Evolutionary conservation across 2,329 filamentous ascomycete species (phyloP), one percentile per base, ranked within the genome.

Genomic region (Colletotrichum kahawae): DNA sequence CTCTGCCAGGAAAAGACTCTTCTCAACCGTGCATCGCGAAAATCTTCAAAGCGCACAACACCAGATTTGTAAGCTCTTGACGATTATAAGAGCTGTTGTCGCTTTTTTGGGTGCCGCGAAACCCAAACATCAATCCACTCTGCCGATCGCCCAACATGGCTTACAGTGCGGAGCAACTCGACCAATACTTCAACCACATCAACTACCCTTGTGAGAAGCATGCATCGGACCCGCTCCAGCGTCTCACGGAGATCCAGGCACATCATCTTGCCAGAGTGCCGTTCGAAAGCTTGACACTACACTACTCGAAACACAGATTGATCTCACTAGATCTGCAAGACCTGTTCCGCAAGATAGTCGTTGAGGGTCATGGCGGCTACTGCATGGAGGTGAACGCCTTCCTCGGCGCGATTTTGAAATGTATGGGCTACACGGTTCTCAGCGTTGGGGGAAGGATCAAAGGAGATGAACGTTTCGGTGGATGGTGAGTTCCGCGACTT

Each of bases 271-370:
- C 86, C 1, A 82, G 82, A 31, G 85, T 91, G 7, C 89, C 90
- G 1, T 92, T 91, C 67, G 90, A 92, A 76, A 90, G 87, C 72
- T 79, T 91, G 4, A 82, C 85, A 7, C 81, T 92, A 7, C 89
- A 91, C 80, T 91, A 91, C 80, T 83, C 83, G 9, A 77, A 78
- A 18, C 78, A 82, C 77, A 82, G 83, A 24, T 67, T 77, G 9
- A 79, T 87, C 16, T 78, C 82, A 8, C 83, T 90, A 31, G 81
- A 86, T 16, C 84, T 86, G 1, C 80, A 84, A 12, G 79, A 81
- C 43, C 82, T 88, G 4, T 89, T 85, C 77, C 76, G 82, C 51
- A 90, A 89, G 75, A 79, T 90, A 24, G 83, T 91, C 14, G 81
- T 80, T 6, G 82, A 82, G 5, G 81, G 85, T 18, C 81, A 87